A percentile compares a stretch with the other conserved stretches of the same genome.
phyloP scores from a whole-genome alignment of 768 basidiomycete genomes.

The Exidia glandulosa region DNA sequence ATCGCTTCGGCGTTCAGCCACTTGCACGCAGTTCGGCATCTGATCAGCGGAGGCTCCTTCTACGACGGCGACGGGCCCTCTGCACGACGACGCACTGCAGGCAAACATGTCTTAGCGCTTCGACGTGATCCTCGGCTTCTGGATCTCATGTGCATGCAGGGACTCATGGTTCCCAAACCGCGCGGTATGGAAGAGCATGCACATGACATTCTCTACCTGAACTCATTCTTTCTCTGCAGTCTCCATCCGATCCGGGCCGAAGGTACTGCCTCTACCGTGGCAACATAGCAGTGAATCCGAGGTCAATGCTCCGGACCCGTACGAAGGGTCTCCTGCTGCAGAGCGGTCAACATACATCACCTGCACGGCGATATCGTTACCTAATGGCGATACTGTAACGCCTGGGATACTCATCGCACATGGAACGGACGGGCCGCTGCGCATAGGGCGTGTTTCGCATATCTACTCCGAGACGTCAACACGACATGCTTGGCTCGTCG shows the following conservation, averaged over 20 bases:
- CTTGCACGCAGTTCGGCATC: slow-evolving; percentile 17
- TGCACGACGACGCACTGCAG: background rate
- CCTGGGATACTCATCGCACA: background rate
- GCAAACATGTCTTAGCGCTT: background rate
- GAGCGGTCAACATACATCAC: too few relatives aligned
- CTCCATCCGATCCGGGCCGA: too few relatives aligned
- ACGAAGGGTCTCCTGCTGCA: too few relatives aligned
- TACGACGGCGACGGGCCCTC: background rate
- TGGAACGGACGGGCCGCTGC: background rate
- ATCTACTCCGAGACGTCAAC: too few relatives aligned
- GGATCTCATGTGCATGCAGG: background rate
- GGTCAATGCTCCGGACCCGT: too few relatives aligned
- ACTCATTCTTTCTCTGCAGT: too few relatives aligned
- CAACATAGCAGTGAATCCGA: too few relatives aligned
- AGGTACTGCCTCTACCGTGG: too few relatives aligned
- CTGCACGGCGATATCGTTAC: background rate
- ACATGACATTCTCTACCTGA: too few relatives aligned
- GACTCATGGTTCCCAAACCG: background rate
- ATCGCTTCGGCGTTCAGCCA: slow-evolving; percentile 8
- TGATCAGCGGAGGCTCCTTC: slow-evolving; percentile 20
- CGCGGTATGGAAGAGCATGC: too few relatives aligned
- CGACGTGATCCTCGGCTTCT: background rate
- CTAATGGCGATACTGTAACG: background rate
- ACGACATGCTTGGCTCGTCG: too few relatives aligned
- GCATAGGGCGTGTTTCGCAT: background rate